These are phyloP conservation scores for Pseudopyricularia cyperi DNA, from an alignment of 2,329 filamentous ascomycete species.

Conservation along the genomic window DNA sequence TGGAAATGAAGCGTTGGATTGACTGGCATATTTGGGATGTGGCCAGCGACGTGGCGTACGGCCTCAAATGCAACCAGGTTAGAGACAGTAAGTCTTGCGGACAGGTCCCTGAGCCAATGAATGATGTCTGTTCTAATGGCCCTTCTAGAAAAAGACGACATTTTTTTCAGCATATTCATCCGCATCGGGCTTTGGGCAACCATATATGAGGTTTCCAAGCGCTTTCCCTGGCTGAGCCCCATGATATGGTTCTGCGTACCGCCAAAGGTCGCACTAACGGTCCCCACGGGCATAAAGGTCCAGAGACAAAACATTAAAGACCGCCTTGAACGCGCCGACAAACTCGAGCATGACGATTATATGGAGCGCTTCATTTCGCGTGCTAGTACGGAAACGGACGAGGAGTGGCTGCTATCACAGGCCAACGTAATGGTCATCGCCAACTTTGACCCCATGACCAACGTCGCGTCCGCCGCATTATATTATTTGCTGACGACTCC, in stretches of 20 bases:
- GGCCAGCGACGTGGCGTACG: not conserved
- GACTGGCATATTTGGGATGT: not conserved
- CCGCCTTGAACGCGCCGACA: not conserved
- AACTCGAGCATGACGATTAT: not conserved
- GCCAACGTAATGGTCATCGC: not conserved
- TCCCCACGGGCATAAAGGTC: not conserved
- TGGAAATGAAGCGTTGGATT: not conserved
- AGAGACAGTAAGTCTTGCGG: not conserved
- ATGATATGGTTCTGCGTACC: not conserved
- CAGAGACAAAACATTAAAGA: not conserved
- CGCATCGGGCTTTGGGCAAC: not conserved
- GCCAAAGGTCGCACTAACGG: not conserved
- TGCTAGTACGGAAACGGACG: not conserved
- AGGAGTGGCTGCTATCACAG: not conserved
- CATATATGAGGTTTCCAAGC: not conserved
- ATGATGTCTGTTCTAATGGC: not conserved
- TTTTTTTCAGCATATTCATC: not conserved
- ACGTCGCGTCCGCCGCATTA: not conserved
- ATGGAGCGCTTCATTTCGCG: not conserved
- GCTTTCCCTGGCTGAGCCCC: not conserved
- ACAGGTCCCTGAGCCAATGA: not conserved
- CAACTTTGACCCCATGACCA: not conserved
- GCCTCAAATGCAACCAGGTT: not conserved
- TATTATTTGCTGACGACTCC: not conserved
- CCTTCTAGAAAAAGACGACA: not conserved